Conservation (phyloP, 2,329 filamentous ascomycete species). For the Xylaria sp. region DNA sequence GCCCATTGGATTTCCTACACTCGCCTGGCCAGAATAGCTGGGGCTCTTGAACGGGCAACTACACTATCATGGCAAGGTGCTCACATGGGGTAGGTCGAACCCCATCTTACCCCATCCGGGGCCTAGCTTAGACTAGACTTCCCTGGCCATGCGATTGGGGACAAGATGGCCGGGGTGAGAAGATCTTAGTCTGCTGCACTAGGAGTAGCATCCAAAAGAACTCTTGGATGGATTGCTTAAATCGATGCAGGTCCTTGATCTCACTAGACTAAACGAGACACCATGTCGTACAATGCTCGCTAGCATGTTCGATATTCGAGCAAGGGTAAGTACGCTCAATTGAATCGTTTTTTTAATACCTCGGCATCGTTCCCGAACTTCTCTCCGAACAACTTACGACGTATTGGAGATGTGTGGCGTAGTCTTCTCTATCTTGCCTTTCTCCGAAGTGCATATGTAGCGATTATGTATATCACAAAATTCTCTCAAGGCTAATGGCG, state of each 20-base stretch:
- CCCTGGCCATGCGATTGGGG: conserved; percentile 33
- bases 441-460: conserved; percentile 40
- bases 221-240: conserved; percentile 42
- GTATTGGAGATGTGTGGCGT: conserved; percentile 23
- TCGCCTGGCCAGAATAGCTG: conserved; percentile 33
- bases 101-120: conserved; percentile 30
- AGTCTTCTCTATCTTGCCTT: conserved; percentile 38
- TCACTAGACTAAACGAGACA: conserved; percentile 24
- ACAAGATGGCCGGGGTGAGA: conserved; percentile 31
- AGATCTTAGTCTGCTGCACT: conserved; percentile 3
- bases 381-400: conserved; percentile 19
- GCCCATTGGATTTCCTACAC: conserved; percentile 35
- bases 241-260: conserved; percentile 41
- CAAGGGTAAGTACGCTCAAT: conserved; percentile 19
- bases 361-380: conserved; percentile 34
- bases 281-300: conserved; percentile 1
- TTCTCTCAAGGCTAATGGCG: conserved; percentile 13
- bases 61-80: conserved; percentile 41
- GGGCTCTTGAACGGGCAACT: conserved; percentile 43
- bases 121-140: conserved; percentile 23
- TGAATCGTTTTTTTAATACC: conserved; percentile 24
- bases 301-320: not conserved
- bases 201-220: conserved; percentile 33
- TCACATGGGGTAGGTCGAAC: conserved; percentile 39
- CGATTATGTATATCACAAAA: conserved; percentile 15